Conservation (phyloP, 129 eudicot genomes). For the Daucus carota region DH1_v3.0 NC_030385.2:29606501-29607000, state of each 20-base stretch:
- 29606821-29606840: neutral
- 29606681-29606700: neutral
- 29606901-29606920: no score
- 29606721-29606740: neutral
- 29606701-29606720: slow-evolving; percentile 22
- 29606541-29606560: neutral
- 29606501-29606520: slow-evolving; percentile 37
- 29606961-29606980: no score
- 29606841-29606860: neutral
- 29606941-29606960: no score
- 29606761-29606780: neutral
- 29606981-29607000: no score
- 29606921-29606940: no score
- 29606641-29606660: slow-evolving; percentile 50
- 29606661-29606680: neutral
- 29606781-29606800: neutral
- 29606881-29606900: no score
- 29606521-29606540: slow-evolving; percentile 23
- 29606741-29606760: no score
- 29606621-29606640: slow-evolving; percentile 19
- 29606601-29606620: slow-evolving; percentile 32
- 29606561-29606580: neutral
- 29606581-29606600: slow-evolving; percentile 17
- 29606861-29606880: no score
- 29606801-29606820: neutral